Evolutionary conservation across 108 stramenopile genomes (phyloP).

Genomic region (Parietichytrium sp.): DNA sequence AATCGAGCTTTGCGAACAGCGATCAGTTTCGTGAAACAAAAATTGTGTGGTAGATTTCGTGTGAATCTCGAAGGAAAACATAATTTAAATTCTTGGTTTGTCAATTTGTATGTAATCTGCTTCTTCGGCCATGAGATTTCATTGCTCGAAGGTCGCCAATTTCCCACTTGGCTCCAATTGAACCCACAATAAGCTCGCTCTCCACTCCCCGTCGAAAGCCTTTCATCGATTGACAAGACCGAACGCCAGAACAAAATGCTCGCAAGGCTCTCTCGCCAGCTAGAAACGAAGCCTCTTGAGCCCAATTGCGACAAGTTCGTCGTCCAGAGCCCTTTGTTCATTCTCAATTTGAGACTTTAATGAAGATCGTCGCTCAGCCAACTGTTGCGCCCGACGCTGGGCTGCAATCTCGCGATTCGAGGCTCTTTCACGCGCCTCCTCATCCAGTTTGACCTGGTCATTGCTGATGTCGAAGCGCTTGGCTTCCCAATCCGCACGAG

Average conservation of each 20-base stretch:
- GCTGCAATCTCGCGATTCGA: neutral
- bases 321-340: neutral
- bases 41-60: too few species aligned
- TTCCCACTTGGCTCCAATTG: neutral
- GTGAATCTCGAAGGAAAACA: too few species aligned
- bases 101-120: neutral
- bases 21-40: neutral
- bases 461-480: conserved; percentile 9
- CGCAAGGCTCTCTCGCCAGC: neutral
- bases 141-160: neutral
- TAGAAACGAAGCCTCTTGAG: neutral
- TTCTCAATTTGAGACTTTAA: neutral
- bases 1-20: neutral
- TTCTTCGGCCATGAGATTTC: neutral
- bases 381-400: neutral
- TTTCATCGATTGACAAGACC: neutral
- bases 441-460: neutral
- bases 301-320: neutral
- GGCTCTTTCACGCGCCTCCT: conserved; percentile 19
- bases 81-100: neutral
- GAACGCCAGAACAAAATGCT: too few species aligned
- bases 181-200: neutral
- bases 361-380: neutral
- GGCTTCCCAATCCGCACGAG: conserved; percentile 17
- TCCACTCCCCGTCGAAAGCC: neutral